Conservation (phyloP, 768 basidiomycete species). For the Naganishia randhawae region DNA sequence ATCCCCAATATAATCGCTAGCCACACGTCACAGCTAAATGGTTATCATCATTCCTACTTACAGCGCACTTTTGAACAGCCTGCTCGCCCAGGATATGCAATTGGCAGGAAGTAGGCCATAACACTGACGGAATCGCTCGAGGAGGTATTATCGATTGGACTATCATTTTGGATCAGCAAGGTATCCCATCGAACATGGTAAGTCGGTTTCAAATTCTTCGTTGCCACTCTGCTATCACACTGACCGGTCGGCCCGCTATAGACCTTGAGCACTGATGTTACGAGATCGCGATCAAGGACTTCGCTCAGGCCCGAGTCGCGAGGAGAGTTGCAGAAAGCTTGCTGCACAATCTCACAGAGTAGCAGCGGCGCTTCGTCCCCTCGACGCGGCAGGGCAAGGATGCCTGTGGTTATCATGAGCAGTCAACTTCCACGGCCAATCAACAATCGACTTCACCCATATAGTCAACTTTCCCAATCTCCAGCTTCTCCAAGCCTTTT, state of each 20-base stretch:
- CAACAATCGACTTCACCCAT: constrained; percentile 14
- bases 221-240: background rate
- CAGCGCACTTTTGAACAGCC: background rate
- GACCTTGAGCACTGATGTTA: background rate
- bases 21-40: background rate
- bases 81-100: background rate
- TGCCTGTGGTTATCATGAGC: constrained; percentile 17
- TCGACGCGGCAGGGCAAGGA: constrained; percentile 13
- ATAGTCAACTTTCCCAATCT: constrained; percentile 19
- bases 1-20: background rate
- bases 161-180: background rate
- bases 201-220: background rate
- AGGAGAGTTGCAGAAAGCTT: background rate
- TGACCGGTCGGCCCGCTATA: background rate
- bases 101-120: background rate
- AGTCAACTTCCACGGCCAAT: constrained; percentile 5
- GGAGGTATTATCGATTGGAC: background rate
- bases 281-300: background rate
- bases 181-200: background rate
- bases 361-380: constrained; percentile 7
- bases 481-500: constrained; percentile 3
- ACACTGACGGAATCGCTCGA: constrained; percentile 8
- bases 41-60: background rate
- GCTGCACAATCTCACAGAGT: background rate
- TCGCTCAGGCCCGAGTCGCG: background rate